Conservation (phyloP, 2,329 filamentous ascomycete species). For the Nothophaeocryptopus gaeumannii region DNA sequence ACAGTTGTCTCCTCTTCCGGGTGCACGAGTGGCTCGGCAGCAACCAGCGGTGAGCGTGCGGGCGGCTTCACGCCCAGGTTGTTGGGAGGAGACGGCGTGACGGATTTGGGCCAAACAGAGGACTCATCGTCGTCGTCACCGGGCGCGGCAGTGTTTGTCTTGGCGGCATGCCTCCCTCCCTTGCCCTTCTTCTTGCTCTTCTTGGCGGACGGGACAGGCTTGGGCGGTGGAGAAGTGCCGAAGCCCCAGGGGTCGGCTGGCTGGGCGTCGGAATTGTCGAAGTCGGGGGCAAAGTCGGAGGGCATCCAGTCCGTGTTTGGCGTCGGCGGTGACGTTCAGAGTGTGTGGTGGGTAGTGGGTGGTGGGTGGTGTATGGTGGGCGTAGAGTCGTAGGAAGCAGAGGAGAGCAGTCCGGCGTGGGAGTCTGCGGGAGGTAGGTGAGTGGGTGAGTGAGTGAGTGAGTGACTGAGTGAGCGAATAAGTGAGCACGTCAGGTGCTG, state of each 20-base stretch:
- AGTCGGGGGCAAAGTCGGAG: conserved; percentile 24
- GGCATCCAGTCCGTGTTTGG: conserved; percentile 22
- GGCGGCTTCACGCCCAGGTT: conserved; percentile 23
- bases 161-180: conserved; percentile 25
- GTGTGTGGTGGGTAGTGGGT: too few species aligned
- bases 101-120: conserved; percentile 26
- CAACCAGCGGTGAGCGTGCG: conserved; percentile 7
- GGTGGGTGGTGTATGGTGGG: too few species aligned
- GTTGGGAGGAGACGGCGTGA: conserved; percentile 29
- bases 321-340: too few species aligned
- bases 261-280: conserved; percentile 28
- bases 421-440: too few species aligned
- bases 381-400: too few species aligned
- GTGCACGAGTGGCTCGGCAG: conserved; percentile 12
- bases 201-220: neutral
- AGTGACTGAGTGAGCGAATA: too few species aligned
- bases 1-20: conserved; percentile 20
- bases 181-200: conserved; percentile 31
- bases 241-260: conserved; percentile 19
- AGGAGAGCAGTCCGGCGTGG: too few species aligned
- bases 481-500: too few species aligned
- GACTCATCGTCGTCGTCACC: conserved; percentile 27
- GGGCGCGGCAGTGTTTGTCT: conserved; percentile 20
- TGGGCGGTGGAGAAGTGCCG: conserved; percentile 8
- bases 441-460: too few species aligned